Evolutionary conservation across 805 yeast species (phyloP).

Genomic region (Dipodascus albidus): DNA sequence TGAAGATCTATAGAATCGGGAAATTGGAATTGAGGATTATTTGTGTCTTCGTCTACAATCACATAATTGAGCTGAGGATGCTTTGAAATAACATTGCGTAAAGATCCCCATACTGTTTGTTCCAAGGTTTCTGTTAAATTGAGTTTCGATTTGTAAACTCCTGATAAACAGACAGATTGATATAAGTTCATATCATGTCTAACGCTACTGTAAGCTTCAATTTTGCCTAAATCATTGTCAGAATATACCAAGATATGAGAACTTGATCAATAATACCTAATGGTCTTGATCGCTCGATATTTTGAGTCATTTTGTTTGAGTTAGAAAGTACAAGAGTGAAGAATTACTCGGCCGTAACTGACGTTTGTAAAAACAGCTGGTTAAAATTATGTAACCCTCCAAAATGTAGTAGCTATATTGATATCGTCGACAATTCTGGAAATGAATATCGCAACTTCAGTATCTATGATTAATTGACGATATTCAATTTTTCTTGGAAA

Average conservation of each 20-base stretch:
- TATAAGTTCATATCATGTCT: neutral
- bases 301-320: too few species aligned
- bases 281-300: neutral
- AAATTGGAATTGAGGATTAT: neutral
- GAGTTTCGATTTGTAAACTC: neutral
- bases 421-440: too few species aligned
- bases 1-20: neutral
- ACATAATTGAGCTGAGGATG: neutral
- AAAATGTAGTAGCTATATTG: too few species aligned
- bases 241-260: too few species aligned
- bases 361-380: too few species aligned
- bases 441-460: too few species aligned
- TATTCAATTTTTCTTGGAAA: too few species aligned
- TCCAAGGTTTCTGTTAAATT: neutral
- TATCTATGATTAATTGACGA: too few species aligned
- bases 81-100: neutral
- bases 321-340: too few species aligned
- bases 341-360: too few species aligned
- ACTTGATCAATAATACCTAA: neutral
- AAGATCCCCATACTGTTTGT: neutral
- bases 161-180: neutral
- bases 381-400: too few species aligned
- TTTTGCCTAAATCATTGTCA: neutral
- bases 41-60: neutral
- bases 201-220: neutral